phyloP scores from a whole-genome alignment of 2,329 filamentous ascomycete genomes.

The Fusarium circinatum region DNA sequence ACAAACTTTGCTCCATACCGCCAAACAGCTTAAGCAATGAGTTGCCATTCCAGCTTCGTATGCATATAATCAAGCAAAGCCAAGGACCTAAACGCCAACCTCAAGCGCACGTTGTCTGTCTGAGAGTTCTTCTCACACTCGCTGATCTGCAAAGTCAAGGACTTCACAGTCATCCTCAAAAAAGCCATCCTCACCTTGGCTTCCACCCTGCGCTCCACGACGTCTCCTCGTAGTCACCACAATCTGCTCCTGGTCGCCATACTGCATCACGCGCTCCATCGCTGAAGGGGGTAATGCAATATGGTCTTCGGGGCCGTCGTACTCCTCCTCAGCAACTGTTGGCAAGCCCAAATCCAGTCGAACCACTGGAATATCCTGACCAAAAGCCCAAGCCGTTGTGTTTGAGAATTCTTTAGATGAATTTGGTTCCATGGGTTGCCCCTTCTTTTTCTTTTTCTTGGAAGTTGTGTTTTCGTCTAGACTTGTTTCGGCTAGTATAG shows the following conservation, averaged over 20 bases:
- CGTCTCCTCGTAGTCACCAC: conserved; percentile 83
- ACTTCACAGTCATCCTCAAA: conserved; percentile 95
- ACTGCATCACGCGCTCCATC: conserved; percentile 70
- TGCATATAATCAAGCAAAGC: conserved; percentile 37
- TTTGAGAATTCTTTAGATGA: conserved; percentile 28
- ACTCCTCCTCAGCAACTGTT: conserved; percentile 62
- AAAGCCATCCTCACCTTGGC: conserved; percentile 76
- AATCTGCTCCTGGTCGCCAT: conserved; percentile 77
- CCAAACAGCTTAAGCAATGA: conserved; percentile 25
- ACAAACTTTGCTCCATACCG: conserved; percentile 22
- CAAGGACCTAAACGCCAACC: conserved; percentile 24
- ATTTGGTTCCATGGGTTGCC: conserved; percentile 38
- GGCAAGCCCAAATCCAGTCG: conserved; percentile 64
- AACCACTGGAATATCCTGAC: conserved; percentile 61
- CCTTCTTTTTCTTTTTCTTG: conserved; percentile 53
- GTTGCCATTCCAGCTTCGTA: conserved; percentile 21
- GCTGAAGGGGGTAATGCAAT: conserved; percentile 70
- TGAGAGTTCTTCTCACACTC: conserved; percentile 58
- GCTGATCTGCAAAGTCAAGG: conserved; percentile 83
- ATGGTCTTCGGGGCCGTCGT: conserved; percentile 62
- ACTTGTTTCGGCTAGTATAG: conserved; percentile 53
- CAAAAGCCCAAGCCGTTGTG: conserved; percentile 66
- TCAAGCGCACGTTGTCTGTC: conserved; percentile 11
- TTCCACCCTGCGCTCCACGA: conserved; percentile 60
- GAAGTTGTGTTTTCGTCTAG: conserved; percentile 53